Evolutionary conservation across 2,329 filamentous ascomycete species (phyloP).

Genomic region (Fusarium clavum): DNA sequence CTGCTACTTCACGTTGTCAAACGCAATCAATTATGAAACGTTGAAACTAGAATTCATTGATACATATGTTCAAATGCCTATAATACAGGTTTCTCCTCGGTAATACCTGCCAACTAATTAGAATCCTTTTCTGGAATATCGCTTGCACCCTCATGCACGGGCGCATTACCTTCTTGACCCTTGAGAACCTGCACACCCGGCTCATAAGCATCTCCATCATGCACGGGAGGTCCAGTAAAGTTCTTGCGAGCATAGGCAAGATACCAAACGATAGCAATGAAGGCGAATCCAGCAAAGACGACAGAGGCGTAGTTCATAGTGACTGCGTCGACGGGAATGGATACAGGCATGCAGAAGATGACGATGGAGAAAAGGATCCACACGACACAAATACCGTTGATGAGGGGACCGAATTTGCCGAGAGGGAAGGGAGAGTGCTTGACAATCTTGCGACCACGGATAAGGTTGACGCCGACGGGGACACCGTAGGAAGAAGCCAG

Average conservation of each 20-base stretch:
- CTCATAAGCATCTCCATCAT: slow-evolving; percentile 15
- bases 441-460: slow-evolving; percentile 75
- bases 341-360: slow-evolving; percentile 80
- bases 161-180: slow-evolving; percentile 23
- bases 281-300: slow-evolving; percentile 72
- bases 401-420: slow-evolving; percentile 73
- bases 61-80: slow-evolving; percentile 20
- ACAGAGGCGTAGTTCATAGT: slow-evolving; percentile 76
- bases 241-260: slow-evolving; percentile 70
- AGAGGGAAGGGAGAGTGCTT: slow-evolving; percentile 74
- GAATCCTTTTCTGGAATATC: slow-evolving; percentile 35
- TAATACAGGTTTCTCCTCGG: slow-evolving; percentile 13
- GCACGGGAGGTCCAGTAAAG: slow-evolving; percentile 66
- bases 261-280: slow-evolving; percentile 72
- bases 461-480: slow-evolving; percentile 77
- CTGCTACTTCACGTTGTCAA: background rate
- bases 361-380: slow-evolving; percentile 79
- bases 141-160: slow-evolving; percentile 9
- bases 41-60: slow-evolving; percentile 15
- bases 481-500: slow-evolving; percentile 80
- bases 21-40: background rate
- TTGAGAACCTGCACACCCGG: slow-evolving; percentile 39
- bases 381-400: slow-evolving; percentile 74
- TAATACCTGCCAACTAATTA: slow-evolving; percentile 18
- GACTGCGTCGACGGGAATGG: slow-evolving; percentile 65